Evolutionary conservation across 306 rosid genomes (phyloP).

Genomic region (Hylodesmum podocarpum): DNA sequence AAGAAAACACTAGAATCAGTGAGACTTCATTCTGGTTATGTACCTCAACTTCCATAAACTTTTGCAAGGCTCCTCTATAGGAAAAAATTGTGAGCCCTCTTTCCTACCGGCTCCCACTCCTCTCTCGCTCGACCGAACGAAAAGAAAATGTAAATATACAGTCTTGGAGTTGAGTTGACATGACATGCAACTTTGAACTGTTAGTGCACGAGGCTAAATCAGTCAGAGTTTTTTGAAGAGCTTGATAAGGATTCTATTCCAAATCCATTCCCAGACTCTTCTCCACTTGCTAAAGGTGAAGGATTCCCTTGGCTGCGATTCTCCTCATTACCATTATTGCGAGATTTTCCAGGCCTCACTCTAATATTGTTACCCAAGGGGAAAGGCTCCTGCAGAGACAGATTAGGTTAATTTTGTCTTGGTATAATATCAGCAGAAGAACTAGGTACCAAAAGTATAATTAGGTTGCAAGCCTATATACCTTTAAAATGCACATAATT

Average conservation of each 20-base stretch:
- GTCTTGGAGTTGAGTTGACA: conserved; percentile 48
- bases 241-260: conserved; percentile 47
- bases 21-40: conserved; percentile 48
- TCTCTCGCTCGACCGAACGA: conserved; percentile 13
- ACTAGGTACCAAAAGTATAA: background rate
- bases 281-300: conserved; percentile 49
- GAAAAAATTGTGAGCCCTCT: conserved; percentile 55
- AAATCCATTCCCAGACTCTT: conserved; percentile 51
- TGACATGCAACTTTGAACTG: conserved; percentile 39
- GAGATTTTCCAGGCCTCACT: conserved; percentile 64
- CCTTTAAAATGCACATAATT: conserved; percentile 11
- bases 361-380: conserved; percentile 75
- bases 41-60: conserved; percentile 47
- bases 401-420: conserved; percentile 2
- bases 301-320: conserved; percentile 53
- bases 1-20: conserved; percentile 26
- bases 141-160: conserved; percentile 38
- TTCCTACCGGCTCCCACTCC: conserved; percentile 41
- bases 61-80: conserved; percentile 55
- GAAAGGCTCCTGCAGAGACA: conserved; percentile 69
- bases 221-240: conserved; percentile 41
- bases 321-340: conserved; percentile 46
- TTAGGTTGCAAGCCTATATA: background rate
- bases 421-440: conserved; percentile 11
- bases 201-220: conserved; percentile 51